Evolutionary conservation across 345 rosid species (phyloP), one percentile per base, ranked within the genome.

Genomic region (Euclidium syriacum): DNA sequence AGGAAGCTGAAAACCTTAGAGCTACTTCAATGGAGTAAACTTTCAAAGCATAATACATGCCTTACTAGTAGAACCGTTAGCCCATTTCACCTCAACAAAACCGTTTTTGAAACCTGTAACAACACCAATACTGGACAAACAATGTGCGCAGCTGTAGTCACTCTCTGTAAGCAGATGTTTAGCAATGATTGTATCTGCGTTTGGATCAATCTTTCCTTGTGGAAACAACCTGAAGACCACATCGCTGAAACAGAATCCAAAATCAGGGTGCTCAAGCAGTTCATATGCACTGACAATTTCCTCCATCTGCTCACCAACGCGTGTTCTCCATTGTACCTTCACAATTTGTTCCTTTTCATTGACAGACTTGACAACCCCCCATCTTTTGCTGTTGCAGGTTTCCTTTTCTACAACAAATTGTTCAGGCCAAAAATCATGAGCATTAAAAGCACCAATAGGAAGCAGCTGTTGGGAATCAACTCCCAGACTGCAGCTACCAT

Each of bases 391-490:
- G 33, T 60, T 57, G 35, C 79, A 62, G 32, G 78, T 62, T 27
- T 73, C 81, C 75, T 78, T 84, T 65, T 85, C 91, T 34, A 80
- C 65, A n/a, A 94, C 92, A 65, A 84, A 87, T 73, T 94, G 99
- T 15, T 81, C 83, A 0, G 99, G 95, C 96, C 85, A 87, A 80
- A 94, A 90, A 16, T 90, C 97, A 53, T 94, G 89, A 20, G 85
- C 78, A 70, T 84, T 85, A 10, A 80, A 68, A 65, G 68, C 64
- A 29, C 80, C 79, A 51, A 87, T 56, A 9, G 96, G 96, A 52
- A 84, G 75, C 58, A 94, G 51, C 58, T 78, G 75, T 58, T 68
- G 79, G 8, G 95, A 78, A 50, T 84, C 88, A 57, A 90, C 49
- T 59, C 77, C 86, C 40, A 64, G 16, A 9, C 80, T 78, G 64